phyloP scores from a whole-genome alignment of 331 rosid genomes.

The Telfairia occidentalis region DNA sequence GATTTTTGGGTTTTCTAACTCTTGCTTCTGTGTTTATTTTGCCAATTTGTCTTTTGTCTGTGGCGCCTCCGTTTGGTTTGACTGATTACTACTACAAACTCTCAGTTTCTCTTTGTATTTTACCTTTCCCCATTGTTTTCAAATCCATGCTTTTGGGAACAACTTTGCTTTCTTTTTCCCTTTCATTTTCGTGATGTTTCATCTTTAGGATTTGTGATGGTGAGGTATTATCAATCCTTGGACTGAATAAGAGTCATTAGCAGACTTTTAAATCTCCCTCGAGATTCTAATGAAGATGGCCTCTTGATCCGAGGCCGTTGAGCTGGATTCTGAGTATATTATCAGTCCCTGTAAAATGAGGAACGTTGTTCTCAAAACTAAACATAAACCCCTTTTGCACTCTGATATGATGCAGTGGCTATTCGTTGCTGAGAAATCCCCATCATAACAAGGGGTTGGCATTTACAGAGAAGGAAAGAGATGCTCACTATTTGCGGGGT shows the following conservation, averaged over 20 bases:
- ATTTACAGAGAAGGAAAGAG: constrained; percentile 78
- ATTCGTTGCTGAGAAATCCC: constrained; percentile 80
- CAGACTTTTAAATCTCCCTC: background rate
- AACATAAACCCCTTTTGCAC: background rate
- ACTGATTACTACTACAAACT: background rate
- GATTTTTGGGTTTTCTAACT: background rate
- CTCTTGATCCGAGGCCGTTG: background rate
- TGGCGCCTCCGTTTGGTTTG: background rate
- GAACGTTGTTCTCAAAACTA: background rate
- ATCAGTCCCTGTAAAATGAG: background rate
- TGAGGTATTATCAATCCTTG: background rate
- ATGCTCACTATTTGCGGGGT: constrained; percentile 92
- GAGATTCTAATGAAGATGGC: background rate
- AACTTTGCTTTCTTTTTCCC: background rate
- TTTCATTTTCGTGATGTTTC: background rate
- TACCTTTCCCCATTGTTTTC: background rate
- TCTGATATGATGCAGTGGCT: constrained; percentile 46
- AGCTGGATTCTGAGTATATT: background rate
- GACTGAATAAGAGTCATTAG: background rate
- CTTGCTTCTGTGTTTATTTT: background rate
- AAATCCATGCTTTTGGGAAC: background rate
- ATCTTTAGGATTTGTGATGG: background rate
- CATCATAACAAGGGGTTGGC: constrained; percentile 94
- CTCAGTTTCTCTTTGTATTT: background rate
- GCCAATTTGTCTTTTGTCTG: background rate